Evolutionary conservation across 257 asterid species (phyloP), one percentile per base, ranked within the genome.

Genomic region (Scutellaria minor): DNA sequence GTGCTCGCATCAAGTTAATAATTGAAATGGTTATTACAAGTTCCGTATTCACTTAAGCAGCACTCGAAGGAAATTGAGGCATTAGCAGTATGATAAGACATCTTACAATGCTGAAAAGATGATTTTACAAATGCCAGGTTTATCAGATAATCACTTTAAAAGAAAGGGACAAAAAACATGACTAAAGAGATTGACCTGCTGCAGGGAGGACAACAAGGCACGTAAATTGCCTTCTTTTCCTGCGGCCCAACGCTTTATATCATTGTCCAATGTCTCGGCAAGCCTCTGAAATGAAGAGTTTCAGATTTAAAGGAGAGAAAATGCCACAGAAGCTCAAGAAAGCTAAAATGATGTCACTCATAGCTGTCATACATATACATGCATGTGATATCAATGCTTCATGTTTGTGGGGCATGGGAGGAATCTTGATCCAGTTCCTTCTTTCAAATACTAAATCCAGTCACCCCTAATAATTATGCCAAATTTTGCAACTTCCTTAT

Each of bases 191-290:
- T 31, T 45, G 64, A 87, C 96, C 92, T 82, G 87, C 71, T 93
- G 90, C 81, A 90, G 75, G 14, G 98, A 91, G 51, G 97, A 91
- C 82, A 93, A 75, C 81, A 93, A 82, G n/a, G 97, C 94, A 22
- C 97, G 92, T 71, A 93, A 81, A 70, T 93, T 93, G 79, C 90
- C 88, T 84, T 89, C 98, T 85, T 93, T 93, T 46, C 98, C 98
- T 1, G 97, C 84, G 66, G 92, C 91, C 97, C 98, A 93, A 13
- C 85, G 88, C 88, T 85, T 91, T 78, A 93, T 84, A 70, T 88
- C 84, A 64, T 70, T 41, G 68, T 91, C 88, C 86, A 93, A 57
- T 50, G 83, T 79, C 55, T 86, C 91, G 6, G 93, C 90, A 61
- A 89, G 78, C 86, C 90, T 85, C 98, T 93, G 88, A 72, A 80